A percentile compares a stretch with the other conserved stretches of the same genome.
Evolutionary conservation across 73 alveolate species (phyloP).

Genomic region (Stentor coeruleus): DNA sequence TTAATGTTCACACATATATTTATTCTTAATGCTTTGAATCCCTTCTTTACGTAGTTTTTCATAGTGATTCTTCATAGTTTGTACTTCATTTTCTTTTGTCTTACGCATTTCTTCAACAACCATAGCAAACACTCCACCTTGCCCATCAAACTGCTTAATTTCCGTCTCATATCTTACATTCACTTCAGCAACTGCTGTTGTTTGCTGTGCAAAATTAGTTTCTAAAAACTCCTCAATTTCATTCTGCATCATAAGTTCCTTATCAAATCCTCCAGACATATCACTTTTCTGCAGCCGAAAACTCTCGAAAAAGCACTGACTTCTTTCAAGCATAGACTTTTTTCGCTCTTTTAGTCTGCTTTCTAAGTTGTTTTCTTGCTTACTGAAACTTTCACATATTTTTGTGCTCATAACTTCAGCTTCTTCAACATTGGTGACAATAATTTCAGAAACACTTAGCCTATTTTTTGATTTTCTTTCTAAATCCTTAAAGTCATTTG

Average conservation of each 20-base stretch:
- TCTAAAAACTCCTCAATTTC: neutral
- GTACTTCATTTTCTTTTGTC: neutral
- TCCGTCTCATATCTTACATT: neutral
- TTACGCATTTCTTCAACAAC: neutral
- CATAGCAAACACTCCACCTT: slow-evolving; percentile 1
- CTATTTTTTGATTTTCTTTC: neutral
- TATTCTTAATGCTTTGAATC: neutral
- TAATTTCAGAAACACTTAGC: neutral
- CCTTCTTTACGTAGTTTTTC: neutral
- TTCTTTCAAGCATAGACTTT: neutral
- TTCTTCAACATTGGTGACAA: neutral
- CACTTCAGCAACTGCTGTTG: neutral
- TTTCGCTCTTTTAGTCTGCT: neutral
- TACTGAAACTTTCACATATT: neutral
- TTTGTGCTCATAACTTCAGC: neutral
- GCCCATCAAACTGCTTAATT: neutral
- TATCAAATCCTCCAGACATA: neutral
- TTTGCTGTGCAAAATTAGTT: neutral
- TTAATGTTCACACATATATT: no score
- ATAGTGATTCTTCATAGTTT: neutral
- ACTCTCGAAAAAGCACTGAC: neutral
- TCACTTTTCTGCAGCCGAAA: neutral
- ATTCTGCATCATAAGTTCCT: neutral
- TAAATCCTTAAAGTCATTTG: neutral
- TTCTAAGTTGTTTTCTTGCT: neutral